These are phyloP conservation scores for Russula griseocarnosa DNA, from an alignment of 768 basidiomycete genomes.

Conservation along the genomic window DNA sequence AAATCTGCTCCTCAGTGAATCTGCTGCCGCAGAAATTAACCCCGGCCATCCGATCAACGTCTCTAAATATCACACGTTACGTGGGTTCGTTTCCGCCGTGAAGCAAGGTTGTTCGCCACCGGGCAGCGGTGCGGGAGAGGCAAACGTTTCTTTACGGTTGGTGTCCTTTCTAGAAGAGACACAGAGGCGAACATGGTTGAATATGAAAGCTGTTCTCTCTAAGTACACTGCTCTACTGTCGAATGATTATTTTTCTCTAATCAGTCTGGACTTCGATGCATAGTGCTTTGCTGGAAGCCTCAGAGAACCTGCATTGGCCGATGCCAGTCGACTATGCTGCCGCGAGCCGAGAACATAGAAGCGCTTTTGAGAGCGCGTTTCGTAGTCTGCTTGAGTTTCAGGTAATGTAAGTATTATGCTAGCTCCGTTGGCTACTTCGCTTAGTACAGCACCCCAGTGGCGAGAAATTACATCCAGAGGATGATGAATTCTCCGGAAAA, in stretches of 20 bases:
- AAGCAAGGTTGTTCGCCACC: conserved; percentile 42
- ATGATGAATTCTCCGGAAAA: conserved; percentile 35
- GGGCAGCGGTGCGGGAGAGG: conserved; percentile 45
- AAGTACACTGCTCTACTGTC: conserved; percentile 39
- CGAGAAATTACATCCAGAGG: conserved; percentile 40
- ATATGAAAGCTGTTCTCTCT: conserved; percentile 63
- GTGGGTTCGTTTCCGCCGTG: conserved; percentile 55
- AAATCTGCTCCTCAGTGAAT: conserved; percentile 44
- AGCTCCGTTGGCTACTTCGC: conserved; percentile 14
- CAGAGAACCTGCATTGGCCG: conserved; percentile 87
- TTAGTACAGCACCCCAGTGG: conserved; percentile 41
- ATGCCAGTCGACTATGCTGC: conserved; percentile 60
- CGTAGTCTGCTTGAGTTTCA: conserved; percentile 74
- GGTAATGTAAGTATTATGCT: conserved; percentile 52
- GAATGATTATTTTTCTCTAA: conserved; percentile 3
- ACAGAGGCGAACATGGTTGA: conserved; percentile 69
- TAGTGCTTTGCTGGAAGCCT: conserved; percentile 59
- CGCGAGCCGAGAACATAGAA: conserved; percentile 47
- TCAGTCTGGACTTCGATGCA: conserved; percentile 12
- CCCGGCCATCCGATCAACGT: conserved; percentile 41
- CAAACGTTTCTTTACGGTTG: conserved; percentile 48
- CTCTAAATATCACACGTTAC: conserved; percentile 56
- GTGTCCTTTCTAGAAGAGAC: conserved; percentile 57
- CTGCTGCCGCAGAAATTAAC: conserved; percentile 52
- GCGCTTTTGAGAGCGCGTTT: conserved; percentile 73